These are phyloP conservation scores for Sarocladiaceae sp. DNA, from an alignment of 2,329 filamentous ascomycete species.

Conservation along the genomic window DNA sequence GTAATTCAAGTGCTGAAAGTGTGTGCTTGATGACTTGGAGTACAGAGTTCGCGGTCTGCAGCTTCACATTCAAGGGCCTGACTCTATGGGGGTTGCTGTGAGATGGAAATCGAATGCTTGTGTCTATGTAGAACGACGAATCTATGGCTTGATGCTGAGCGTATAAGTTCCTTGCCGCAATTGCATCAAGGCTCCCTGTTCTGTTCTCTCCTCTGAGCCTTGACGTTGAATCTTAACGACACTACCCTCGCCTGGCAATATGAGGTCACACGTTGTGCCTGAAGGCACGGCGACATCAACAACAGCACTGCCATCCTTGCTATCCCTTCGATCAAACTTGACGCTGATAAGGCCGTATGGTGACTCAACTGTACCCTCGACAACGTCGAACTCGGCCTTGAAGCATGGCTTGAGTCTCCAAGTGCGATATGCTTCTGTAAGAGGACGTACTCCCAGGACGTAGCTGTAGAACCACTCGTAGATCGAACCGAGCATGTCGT, in stretches of 20 bases:
- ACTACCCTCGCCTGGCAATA: constrained; percentile 12
- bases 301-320: constrained; percentile 10
- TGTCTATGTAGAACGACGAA: neutral
- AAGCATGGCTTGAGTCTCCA: constrained; percentile 35
- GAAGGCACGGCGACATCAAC: constrained; percentile 17
- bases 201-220: neutral
- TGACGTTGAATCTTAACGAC: constrained; percentile 14
- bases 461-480: constrained; percentile 44
- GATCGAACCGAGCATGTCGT: constrained; percentile 44
- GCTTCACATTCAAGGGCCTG: no score
- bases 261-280: constrained; percentile 15
- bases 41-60: no score
- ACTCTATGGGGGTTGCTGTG: no score
- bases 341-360: constrained; percentile 31
- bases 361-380: constrained; percentile 32
- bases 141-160: constrained; percentile 14
- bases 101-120: neutral
- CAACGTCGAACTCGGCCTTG: constrained; percentile 32
- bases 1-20: no score
- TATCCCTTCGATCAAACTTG: constrained; percentile 15
- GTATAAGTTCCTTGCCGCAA: constrained; percentile 17
- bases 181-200: constrained; percentile 13
- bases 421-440: constrained; percentile 32
- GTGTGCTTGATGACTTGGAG: no score
- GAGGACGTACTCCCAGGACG: constrained; percentile 31